Base-by-base conservation (phyloP, 495 filamentous ascomycete species). In the Penicillium macrosclerotiorum region DNA sequence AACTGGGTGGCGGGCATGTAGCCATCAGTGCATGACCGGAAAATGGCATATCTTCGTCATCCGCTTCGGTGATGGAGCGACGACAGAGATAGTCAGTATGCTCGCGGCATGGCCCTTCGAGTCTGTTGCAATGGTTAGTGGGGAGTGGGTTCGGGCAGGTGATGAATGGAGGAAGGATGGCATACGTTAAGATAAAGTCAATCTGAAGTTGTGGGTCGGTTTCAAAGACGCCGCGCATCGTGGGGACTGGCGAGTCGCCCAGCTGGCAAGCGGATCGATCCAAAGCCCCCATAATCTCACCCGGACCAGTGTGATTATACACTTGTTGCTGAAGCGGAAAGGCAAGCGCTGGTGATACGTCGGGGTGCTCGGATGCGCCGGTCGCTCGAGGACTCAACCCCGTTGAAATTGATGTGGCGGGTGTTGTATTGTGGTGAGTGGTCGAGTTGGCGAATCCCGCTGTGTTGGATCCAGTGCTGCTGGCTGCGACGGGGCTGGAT, bases 111-210 rank as follows among this genome's bases (percentile, higher is more conserved):
- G 90, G 90, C 53, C 82, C 81, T 77, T 98, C 93, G 66, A 98
- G 83, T 65, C 92, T 96, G 68, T 60, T 17, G 35, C 7, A 22
- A 17, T 12, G 16, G 25, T 32, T 8, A 13, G 39, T 42, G 23
- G 57, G 61, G 54, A 54, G 59, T 31, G 40, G 29, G 22, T 35
- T 39, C n/a, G 6, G 22, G 33, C 37, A n/a, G 14, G 24, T 35
- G 22, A n/a, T 23, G 29, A 27, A 17, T 12, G 30, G 34, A 16
- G 34, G 27, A 29, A 17, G 34, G 26, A 51, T 43, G 60, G 81
- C 89, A 73, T 88, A 96, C 90, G 86, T 88, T 70, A 96, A 79
- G 39, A 97, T 90, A 75, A 97, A 96, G 63, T 97, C 91, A 63
- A 97, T 86, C 53, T 90, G 91, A 36, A 91, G 76, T 57, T 95